These are phyloP conservation scores for Geotrichum reessii DNA, from an alignment of 1,139 yeast genomes.

Conservation along the genomic window DNA sequence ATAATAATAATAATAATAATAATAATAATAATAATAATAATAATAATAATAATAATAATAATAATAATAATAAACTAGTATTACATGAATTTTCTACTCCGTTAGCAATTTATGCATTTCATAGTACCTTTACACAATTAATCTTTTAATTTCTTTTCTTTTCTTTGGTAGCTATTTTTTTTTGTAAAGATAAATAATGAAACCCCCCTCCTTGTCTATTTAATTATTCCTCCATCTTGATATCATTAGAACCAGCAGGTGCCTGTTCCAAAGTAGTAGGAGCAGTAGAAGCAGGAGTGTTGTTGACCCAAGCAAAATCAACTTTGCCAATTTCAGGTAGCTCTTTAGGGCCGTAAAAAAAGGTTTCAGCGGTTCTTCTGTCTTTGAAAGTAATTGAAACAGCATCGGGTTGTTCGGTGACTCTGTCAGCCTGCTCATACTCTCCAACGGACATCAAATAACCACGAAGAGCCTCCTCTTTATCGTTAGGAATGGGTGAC, in stretches of 20 bases:
- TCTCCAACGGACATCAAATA: conserved; percentile 24
- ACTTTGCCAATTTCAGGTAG: conserved; percentile 34
- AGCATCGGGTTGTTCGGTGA: conserved; percentile 17
- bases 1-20: too few relatives aligned
- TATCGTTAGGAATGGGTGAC: conserved; percentile 29
- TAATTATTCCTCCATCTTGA: neutral
- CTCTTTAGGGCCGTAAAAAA: conserved; percentile 29
- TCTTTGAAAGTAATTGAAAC: conserved; percentile 39
- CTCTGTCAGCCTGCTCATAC: conserved; percentile 22
- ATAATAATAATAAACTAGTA: neutral
- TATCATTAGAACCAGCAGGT: neutral
- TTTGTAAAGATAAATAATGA: neutral
- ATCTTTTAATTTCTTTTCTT: neutral
- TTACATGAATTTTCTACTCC: neutral
- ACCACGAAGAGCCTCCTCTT: conserved; percentile 32
- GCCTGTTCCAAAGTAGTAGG: neutral
- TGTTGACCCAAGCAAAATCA: conserved; percentile 31
- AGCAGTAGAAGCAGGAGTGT: neutral
- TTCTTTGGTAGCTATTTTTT: neutral
- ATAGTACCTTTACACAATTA: neutral
- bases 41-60: too few relatives aligned
- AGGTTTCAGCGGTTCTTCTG: conserved; percentile 41
- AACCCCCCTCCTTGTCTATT: neutral
- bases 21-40: too few relatives aligned
- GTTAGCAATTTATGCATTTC: neutral